Conservation (phyloP, 768 basidiomycete species). For the Filobasidium floriforme region DNA sequence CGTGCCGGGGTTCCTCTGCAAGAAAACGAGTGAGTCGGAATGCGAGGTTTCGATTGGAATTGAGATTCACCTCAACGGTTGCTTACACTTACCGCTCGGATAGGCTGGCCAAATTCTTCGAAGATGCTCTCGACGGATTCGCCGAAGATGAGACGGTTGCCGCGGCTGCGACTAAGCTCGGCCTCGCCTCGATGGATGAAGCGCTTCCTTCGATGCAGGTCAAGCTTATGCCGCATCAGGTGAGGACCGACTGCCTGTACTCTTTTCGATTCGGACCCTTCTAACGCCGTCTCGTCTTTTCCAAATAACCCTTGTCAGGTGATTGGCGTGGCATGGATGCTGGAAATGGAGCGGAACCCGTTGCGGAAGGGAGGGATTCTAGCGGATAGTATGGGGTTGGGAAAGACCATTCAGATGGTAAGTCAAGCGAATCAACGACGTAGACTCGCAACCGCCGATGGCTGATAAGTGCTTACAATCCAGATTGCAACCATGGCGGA, state of each 20-base stretch:
- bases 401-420: constrained; percentile 79
- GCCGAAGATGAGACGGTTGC: constrained; percentile 54
- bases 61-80: too few relatives aligned
- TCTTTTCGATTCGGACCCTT: too few relatives aligned
- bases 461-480: neutral
- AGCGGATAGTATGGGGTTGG: constrained; percentile 79
- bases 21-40: constrained; percentile 9
- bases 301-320: too few relatives aligned
- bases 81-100: neutral
- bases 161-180: constrained; percentile 54
- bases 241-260: too few relatives aligned
- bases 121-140: constrained; percentile 34
- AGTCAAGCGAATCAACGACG: constrained; percentile 4
- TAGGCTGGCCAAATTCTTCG: constrained; percentile 35
- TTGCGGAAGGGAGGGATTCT: constrained; percentile 37
- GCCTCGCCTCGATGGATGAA: constrained; percentile 51
- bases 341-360: constrained; percentile 46
- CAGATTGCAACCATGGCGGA: constrained; percentile 61
- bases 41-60: neutral
- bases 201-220: constrained; percentile 57
- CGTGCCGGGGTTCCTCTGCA: too few relatives aligned
- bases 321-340: constrained; percentile 73
- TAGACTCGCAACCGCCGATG: too few relatives aligned
- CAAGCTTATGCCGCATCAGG: constrained; percentile 58
- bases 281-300: too few relatives aligned